Evolutionary conservation across 768 basidiomycete genomes (phyloP).

Genomic region (Zangia roseola): DNA sequence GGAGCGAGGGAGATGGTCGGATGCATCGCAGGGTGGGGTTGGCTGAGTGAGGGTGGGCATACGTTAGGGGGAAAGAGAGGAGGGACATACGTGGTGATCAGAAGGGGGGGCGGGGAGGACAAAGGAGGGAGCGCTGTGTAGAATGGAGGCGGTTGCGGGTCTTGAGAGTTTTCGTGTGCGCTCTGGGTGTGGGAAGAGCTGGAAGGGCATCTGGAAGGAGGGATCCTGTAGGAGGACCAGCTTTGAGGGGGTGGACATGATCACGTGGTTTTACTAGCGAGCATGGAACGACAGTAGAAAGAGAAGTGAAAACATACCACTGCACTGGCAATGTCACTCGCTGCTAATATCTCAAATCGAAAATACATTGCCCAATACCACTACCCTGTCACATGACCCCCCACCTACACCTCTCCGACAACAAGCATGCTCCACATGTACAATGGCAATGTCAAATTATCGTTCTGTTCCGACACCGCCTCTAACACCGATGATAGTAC

Average conservation of each 20-base stretch:
- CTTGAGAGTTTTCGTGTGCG: constrained; percentile 32
- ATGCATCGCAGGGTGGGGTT: constrained; percentile 3
- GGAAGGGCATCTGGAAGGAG: constrained; percentile 33
- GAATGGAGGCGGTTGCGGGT: constrained; percentile 45
- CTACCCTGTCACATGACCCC: constrained; percentile 25
- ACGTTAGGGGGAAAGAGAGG: not conserved
- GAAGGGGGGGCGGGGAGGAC: constrained; percentile 40
- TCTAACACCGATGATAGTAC: constrained; percentile 75
- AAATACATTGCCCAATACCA: constrained; percentile 19
- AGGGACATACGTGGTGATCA: constrained; percentile 10
- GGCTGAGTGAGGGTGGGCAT: constrained; percentile 2
- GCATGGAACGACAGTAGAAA: not conserved
- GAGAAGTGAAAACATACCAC: not conserved
- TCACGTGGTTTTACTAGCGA: constrained; percentile 17
- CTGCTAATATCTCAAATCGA: not conserved
- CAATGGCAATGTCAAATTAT: constrained; percentile 94
- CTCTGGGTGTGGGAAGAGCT: constrained; percentile 32
- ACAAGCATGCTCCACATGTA: constrained; percentile 92
- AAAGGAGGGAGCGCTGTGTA: constrained; percentile 38
- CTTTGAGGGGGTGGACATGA: constrained; percentile 22
- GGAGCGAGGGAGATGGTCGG: constrained; percentile 11
- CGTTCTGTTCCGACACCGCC: constrained; percentile 93
- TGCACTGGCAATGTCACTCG: not conserved
- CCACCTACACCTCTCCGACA: constrained; percentile 40
- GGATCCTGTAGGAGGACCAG: constrained; percentile 21